phyloP scores from a whole-genome alignment of 768 basidiomycete species.

The Thelephora ganbajun region DNA sequence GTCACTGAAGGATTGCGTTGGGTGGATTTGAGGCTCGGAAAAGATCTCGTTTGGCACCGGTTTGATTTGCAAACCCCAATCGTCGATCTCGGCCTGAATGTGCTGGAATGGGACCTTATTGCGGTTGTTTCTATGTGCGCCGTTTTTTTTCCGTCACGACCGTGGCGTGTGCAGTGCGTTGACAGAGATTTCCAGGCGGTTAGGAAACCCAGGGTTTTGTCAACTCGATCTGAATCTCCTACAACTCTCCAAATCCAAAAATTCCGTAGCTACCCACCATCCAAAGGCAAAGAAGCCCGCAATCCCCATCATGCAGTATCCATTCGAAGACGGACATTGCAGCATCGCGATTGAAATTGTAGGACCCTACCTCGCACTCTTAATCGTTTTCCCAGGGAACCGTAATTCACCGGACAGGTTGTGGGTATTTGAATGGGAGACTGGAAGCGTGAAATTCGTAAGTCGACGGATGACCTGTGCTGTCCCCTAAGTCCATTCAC shows the following conservation, averaged over 20 bases:
- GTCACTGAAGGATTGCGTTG: not conserved
- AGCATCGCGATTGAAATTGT: slow-evolving; percentile 12
- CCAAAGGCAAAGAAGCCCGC: slow-evolving; percentile 9
- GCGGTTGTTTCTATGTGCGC: slow-evolving; percentile 11
- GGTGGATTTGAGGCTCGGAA: not conserved
- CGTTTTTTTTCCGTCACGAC: not conserved
- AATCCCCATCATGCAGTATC: slow-evolving; percentile 6
- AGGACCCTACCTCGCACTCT: slow-evolving; percentile 10
- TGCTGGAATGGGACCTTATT: slow-evolving; percentile 13
- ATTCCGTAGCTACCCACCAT: slow-evolving; percentile 5
- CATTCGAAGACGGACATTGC: slow-evolving; percentile 8
- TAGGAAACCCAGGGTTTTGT: not conserved
- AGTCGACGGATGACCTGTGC: slow-evolving; percentile 4
- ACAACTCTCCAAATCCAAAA: slow-evolving; percentile 8
- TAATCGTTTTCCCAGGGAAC: slow-evolving; percentile 9
- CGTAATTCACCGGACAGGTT: slow-evolving; percentile 8
- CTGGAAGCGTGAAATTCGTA: slow-evolving; percentile 11
- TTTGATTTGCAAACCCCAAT: slow-evolving; percentile 9
- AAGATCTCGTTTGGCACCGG: slow-evolving; percentile 5
- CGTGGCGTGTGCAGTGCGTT: not conserved
- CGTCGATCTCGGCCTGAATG: slow-evolving; percentile 12
- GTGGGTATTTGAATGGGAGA: slow-evolving; percentile 15
- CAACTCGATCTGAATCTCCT: slow-evolving; percentile 9
- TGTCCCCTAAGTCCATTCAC: not conserved
- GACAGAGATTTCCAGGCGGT: not conserved